A percentile compares a stretch with the other conserved stretches of the same genome.
Evolutionary conservation across 192 early-diverging fungal species (phyloP).

Genomic region (Linnemannia exigua): DNA sequence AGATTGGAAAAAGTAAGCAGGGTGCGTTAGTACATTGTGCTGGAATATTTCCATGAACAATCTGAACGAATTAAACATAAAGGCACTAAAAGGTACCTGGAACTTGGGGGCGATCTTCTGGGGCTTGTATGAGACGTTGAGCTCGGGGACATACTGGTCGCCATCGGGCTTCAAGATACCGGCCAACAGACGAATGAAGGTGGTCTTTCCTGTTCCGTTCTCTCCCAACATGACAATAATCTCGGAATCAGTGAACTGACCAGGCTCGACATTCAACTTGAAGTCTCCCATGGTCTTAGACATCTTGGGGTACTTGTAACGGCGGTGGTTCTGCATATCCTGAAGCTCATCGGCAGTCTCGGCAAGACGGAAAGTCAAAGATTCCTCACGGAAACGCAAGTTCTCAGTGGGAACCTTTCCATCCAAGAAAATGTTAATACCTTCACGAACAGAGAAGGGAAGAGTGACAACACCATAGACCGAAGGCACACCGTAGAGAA

Average conservation of each 20-base stretch:
- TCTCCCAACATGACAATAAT: constrained; percentile 98
- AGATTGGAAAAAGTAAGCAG: constrained; percentile 12
- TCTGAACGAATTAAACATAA: not conserved
- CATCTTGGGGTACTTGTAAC: constrained; percentile 92
- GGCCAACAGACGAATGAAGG: constrained; percentile 95
- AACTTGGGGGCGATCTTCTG: constrained; percentile 99
- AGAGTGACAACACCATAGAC: constrained; percentile 98
- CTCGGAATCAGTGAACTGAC: constrained; percentile 96
- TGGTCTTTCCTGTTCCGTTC: constrained; percentile 99
- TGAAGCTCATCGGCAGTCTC: constrained; percentile 87
- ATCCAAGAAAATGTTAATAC: constrained; percentile 98
- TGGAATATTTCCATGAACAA: not conserved
- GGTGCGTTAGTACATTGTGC: not conserved
- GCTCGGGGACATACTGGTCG: constrained; percentile 83
- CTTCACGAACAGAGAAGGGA: constrained; percentile 97
- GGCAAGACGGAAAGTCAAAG: constrained; percentile 92
- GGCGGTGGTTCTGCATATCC: constrained; percentile 74
- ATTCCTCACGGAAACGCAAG: constrained; percentile 98
- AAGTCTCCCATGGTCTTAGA: constrained; percentile 90
- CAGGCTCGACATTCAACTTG: constrained; percentile 79
- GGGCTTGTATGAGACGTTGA: constrained; percentile 96
- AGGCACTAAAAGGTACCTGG: constrained; percentile 37
- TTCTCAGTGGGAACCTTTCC: constrained; percentile 98
- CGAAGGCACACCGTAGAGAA: constrained; percentile 97
- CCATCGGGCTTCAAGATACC: constrained; percentile 85